Evolutionary conservation across 1,284 basidiomycete species (phyloP), one percentile per base, ranked within the genome.

Genomic region (Papiliotrema laurentii): DNA sequence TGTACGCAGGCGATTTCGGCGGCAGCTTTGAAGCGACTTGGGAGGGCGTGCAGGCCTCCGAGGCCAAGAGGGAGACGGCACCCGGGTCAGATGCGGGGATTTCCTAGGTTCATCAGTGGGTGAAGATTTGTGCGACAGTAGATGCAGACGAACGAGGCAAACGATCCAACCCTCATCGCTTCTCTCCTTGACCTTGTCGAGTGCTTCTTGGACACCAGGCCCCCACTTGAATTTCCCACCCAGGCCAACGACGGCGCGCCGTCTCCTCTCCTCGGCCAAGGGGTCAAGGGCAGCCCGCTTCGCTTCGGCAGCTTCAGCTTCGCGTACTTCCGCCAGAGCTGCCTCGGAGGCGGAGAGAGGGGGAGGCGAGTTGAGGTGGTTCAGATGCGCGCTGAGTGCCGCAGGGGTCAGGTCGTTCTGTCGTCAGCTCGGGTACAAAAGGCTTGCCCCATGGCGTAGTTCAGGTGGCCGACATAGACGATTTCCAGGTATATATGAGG

Each of bases 341-440:
- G 83, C 80, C 73, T 94, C 90, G 26, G 84, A 79, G 0, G 81
- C 81, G 25, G 85, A 87, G 56, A 92, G 77, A 1, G 90, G 90
- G 50, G 87, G 80, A 1, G 87, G 87, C 0, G 88, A 87, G 22
- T 80, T 75, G 28, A 81, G 70, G 63, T 88, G 85, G n/a, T 77
- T 80, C 47, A 80, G 78, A 64, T 93, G 89, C 26, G 81, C 79
- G n/a, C 78, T 77, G 63, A 92, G 89, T 1, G 85, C 81, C 3
- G 61, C 45, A 6, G 73, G 67, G 0, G 75, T 75, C 16, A 78
- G 65, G 49, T 78, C 73, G 70, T 58, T 43, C 49, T 44, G 19
- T 33, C 22, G 37, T 31, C 21, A 42, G 31, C n/a, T 47, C 46
- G 16, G 9, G 30, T 16, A 31, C 9, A 9, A 31, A 31, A 31